These are phyloP conservation scores for Cryphonectria nitschkei DNA, from an alignment of 2,329 filamentous ascomycete species.

Conservation along the genomic window DNA sequence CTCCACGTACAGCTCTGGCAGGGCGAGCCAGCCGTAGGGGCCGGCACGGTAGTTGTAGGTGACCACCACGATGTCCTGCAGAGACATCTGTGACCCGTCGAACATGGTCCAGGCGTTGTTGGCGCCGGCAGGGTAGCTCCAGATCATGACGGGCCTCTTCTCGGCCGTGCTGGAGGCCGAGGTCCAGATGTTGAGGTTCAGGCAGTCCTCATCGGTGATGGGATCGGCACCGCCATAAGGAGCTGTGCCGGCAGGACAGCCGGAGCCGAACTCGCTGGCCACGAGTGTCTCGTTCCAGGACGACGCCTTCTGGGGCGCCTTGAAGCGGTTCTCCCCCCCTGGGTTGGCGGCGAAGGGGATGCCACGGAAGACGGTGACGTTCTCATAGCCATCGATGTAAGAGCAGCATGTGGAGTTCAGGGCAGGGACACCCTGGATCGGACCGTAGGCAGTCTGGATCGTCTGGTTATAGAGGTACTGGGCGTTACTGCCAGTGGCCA, in stretches of 20 bases:
- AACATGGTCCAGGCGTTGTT: constrained; percentile 7
- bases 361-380: constrained; percentile 40
- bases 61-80: constrained; percentile 5
- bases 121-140: neutral
- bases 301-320: constrained; percentile 35
- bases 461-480: constrained; percentile 1
- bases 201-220: constrained; percentile 41
- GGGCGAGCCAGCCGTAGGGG: neutral
- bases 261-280: constrained; percentile 35
- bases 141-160: constrained; percentile 1
- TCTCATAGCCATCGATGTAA: neutral
- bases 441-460: neutral
- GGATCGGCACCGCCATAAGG: constrained; percentile 33
- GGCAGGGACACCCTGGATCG: neutral
- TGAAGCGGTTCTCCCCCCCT: constrained; percentile 44
- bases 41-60: constrained; percentile 5
- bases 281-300: constrained; percentile 31
- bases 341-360: constrained; percentile 45
- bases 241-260: constrained; percentile 35
- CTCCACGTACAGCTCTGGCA: neutral
- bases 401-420: neutral
- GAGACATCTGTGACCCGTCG: neutral
- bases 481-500: neutral
- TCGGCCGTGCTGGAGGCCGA: neutral
- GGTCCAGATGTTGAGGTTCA: constrained; percentile 47